Base-by-base conservation (phyloP, 768 basidiomycete genomes). In the Trametes maxima region DNA sequence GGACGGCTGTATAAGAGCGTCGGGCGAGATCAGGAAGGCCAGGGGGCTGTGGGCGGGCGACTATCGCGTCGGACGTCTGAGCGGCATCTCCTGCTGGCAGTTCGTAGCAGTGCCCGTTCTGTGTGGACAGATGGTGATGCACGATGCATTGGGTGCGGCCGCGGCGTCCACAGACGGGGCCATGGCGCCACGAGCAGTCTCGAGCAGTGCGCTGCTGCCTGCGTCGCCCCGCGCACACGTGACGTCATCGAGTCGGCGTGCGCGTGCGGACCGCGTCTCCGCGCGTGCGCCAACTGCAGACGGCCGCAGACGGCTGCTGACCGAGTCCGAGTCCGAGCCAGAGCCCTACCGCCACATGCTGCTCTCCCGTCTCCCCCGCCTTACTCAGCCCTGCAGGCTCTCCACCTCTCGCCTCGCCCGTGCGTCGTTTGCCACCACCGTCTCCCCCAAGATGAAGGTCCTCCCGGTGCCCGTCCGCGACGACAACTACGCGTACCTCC, bases 401-500 rank as follows among this genome's bases (percentile, higher is more conserved):
- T 36, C 14, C 25, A 16, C 39, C 8, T 40, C 50, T 39, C 39
- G 13, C 53, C 42, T 33, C 50, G 35, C 47, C n/a, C 49, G 47
- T n/a, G 49, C 49, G 1, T 44, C 55, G 62, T 72, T 67, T 59
- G 54, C 69, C 33, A 54, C 68, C 57, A 67, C 69, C 40, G 39
- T 68, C 14, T 19, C 54, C 33, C 49, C 36, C 60, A 73, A 57
- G 42, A 94, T 95, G 93, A 84, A 82, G 65, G 78, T 95, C 70
- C 76, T 94, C 14, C 85, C 92, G 2, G 84, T 95, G 3, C 92
- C 88, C 37, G 89, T 92, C 57, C 82, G 87, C 63, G 74, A 83
- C 33, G 92, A 94, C 73, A 95, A 95, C 72, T 94, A 94, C 67
- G 89, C 92, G 11, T 94, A 94, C 71, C 80, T 94, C 17, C 76